phyloP scores from a whole-genome alignment of 2,329 filamentous ascomycete species.

The Penicillium corylophilum region DNA sequence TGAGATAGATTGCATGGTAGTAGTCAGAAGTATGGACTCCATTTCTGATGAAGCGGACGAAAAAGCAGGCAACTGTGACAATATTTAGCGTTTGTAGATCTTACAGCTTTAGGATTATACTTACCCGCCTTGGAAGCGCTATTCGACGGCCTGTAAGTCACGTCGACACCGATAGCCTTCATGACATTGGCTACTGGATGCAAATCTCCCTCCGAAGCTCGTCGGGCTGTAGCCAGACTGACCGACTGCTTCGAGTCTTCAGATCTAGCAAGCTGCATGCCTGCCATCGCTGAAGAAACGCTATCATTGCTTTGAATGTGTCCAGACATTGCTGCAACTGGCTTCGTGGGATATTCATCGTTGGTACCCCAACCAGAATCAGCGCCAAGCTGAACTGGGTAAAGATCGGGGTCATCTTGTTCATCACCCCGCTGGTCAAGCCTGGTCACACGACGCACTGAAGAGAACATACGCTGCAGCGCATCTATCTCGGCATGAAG shows the following conservation, averaged over 20 bases:
- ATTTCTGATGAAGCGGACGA: not conserved
- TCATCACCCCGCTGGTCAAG: not conserved
- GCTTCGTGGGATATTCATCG: not conserved
- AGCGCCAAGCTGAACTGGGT: not conserved
- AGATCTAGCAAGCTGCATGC: not conserved
- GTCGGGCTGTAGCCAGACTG: not conserved
- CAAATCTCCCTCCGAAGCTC: not conserved
- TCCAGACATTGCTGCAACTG: not conserved
- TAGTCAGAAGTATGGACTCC: not conserved
- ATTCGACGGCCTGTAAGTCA: not conserved
- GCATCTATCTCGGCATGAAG: not conserved
- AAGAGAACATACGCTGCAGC: not conserved
- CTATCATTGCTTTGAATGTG: not conserved
- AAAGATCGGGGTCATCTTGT: not conserved
- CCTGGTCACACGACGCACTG: not conserved
- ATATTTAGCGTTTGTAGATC: not conserved
- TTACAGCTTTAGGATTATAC: not conserved
- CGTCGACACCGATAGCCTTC: not conserved
- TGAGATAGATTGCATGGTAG: not conserved
- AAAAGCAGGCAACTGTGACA: not conserved
- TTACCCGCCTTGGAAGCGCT: not conserved
- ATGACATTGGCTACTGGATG: not conserved
- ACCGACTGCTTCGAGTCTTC: not conserved
- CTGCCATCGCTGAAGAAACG: not conserved
- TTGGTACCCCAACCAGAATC: not conserved